A percentile compares a stretch with the other conserved stretches of the same genome.
Evolutionary conservation across 140 eudicot species (phyloP).

Genomic region (Stevia rebaudiana): DNA sequence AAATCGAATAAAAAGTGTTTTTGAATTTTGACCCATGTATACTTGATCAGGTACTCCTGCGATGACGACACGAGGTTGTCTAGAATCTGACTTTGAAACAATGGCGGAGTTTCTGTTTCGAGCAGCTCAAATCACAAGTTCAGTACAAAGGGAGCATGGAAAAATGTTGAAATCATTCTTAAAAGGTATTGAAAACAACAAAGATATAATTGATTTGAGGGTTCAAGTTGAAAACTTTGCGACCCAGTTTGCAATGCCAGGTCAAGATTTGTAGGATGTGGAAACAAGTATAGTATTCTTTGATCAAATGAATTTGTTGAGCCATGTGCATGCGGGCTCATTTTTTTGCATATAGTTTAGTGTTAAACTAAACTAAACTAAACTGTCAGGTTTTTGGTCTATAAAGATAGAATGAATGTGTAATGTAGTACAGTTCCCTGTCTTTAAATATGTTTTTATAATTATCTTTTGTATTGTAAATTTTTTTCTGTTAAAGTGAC

Average conservation of each 20-base stretch:
- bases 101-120: conserved; percentile 74
- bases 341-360: too few relatives aligned
- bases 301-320: too few relatives aligned
- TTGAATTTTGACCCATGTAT: not conserved
- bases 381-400: too few relatives aligned
- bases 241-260: conserved; percentile 86
- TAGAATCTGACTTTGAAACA: conserved; percentile 76
- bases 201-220: conserved; percentile 67
- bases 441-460: too few relatives aligned
- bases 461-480: too few relatives aligned
- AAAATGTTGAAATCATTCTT: conserved; percentile 54
- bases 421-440: too few relatives aligned
- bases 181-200: conserved; percentile 73
- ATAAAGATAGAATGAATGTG: too few relatives aligned
- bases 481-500: too few relatives aligned
- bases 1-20: not conserved
- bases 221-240: conserved; percentile 72
- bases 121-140: conserved; percentile 78
- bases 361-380: too few relatives aligned
- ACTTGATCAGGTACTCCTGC: conserved; percentile 79
- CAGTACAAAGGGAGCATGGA: conserved; percentile 73
- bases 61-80: conserved; percentile 91
- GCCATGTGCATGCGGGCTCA: too few relatives aligned
- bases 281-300: too few relatives aligned
- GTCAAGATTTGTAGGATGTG: conserved; percentile 59